phyloP scores from a whole-genome alignment of 2,329 filamentous ascomycete genomes.

The Sporothrix variecibatus region DNA sequence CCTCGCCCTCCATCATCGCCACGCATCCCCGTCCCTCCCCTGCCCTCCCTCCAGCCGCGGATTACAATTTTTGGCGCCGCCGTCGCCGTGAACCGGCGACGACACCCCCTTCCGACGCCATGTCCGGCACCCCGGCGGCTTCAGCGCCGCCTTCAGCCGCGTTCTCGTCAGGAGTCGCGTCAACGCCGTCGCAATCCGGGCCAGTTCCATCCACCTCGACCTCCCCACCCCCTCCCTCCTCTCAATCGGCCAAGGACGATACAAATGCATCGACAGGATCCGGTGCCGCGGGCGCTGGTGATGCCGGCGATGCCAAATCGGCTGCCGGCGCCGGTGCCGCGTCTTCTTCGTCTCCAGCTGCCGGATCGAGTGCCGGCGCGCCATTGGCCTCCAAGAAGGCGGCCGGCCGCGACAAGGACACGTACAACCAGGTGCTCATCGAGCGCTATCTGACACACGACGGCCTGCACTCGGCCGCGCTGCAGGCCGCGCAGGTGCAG shows the following conservation, averaged over 20 bases:
- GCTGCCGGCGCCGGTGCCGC: not conserved
- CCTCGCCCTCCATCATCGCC: slow-evolving; percentile 19
- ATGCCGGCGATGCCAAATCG: not conserved
- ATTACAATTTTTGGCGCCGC: slow-evolving; percentile 22
- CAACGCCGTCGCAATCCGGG: slow-evolving; percentile 15
- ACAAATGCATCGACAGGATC: not conserved
- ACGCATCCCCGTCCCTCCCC: slow-evolving; percentile 6
- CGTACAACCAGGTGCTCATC: slow-evolving; percentile 55
- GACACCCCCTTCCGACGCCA: slow-evolving; percentile 38
- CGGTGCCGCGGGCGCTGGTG: not conserved
- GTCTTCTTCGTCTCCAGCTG: slow-evolving; percentile 22
- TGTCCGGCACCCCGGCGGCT: slow-evolving; percentile 48
- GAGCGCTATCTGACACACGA: slow-evolving; percentile 58
- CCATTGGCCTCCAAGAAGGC: slow-evolving; percentile 6
- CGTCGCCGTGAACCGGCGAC: slow-evolving; percentile 43
- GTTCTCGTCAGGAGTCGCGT: slow-evolving; percentile 22
- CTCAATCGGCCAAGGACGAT: not conserved
- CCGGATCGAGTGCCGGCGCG: slow-evolving; percentile 14
- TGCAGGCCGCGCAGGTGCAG: slow-evolving; percentile 57
- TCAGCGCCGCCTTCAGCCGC: slow-evolving; percentile 31
- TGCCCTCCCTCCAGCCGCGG: not conserved
- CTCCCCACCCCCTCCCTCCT: not conserved
- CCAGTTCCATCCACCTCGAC: slow-evolving; percentile 10
- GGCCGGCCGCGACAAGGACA: slow-evolving; percentile 54
- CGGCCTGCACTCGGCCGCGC: slow-evolving; percentile 54